Base-by-base conservation (phyloP, 257 asterid species). In the Salvia miltiorrhiza region DNA sequence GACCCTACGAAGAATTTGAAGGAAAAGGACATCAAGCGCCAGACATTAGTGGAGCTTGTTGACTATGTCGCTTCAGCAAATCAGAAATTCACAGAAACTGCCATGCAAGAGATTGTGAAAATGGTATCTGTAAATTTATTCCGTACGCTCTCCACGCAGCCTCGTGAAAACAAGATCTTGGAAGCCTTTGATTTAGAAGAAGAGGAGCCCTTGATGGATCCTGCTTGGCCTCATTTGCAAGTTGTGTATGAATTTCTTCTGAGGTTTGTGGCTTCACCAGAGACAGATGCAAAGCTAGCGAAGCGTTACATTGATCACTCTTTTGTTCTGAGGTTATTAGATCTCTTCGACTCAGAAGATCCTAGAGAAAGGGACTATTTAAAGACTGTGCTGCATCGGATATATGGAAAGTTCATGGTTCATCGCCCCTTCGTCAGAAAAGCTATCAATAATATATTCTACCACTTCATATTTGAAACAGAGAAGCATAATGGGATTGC, bases 401-500 rank as follows among this genome's bases (percentile, higher is more conserved):
- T 86, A 67, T 86, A 86, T 57, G 92, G 92, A 44, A 86, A 86
- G 69, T 86, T 86, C 83, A 86, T 86, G 92, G 92, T 86, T 43
- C 92, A 86, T 77, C 88, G 92, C 23, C 93, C 93, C 0, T 84
- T 69, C 63, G 84, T 86, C 26, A 78, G 93, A 67, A 86, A 86
- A 78, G 79, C 88, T 8, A 86, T 86, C 78, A 86, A 86, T 74
- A 67, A 84, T 49, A 84, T 86, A 72, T 84, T 86, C 73, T 86
- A 82, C 62, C 79, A 78, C 24, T 86, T 86, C 54, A 82, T 86
- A 62, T 84, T 82, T 66, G 93, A 86, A 77, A 80, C 85, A 9
- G 93, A 86, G 82, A 86, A 86, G 80, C 88, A 86, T 66, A 84
- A 84, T 19, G 93, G 93, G 67, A 80, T 86, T 9, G 88, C 93